Conservation (phyloP, 2,329 filamentous ascomycete genomes). For the Epichloe sibirici region DNA sequence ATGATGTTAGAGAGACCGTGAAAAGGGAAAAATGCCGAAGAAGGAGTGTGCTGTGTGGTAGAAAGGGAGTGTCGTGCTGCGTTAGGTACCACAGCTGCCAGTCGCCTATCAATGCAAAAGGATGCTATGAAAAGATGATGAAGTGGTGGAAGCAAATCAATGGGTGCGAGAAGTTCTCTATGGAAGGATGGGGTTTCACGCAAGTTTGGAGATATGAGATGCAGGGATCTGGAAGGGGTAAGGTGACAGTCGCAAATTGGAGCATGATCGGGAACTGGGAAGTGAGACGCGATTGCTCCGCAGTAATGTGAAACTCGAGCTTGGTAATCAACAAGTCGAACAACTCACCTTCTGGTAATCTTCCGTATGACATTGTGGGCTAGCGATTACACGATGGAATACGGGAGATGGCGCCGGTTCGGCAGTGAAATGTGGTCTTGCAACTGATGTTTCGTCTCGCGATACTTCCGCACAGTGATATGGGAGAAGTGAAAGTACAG, state of each 20-base stretch:
- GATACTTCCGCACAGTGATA: too few relatives aligned
- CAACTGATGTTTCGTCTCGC: neutral
- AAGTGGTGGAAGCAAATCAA: neutral
- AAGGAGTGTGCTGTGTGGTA: neutral
- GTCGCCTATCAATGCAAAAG: neutral
- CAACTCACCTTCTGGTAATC: neutral
- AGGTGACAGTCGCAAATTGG: neutral
- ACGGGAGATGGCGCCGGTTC: neutral
- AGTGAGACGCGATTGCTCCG: neutral
- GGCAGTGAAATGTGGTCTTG: neutral
- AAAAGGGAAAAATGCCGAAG: neutral
- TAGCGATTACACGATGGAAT: neutral
- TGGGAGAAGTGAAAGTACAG: too few relatives aligned
- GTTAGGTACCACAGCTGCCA: neutral
- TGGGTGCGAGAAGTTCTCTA: neutral
- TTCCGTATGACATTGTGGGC: conserved; percentile 3
- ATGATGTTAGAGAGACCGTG: neutral
- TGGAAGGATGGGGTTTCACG: neutral
- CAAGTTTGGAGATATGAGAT: neutral
- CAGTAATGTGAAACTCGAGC: neutral
- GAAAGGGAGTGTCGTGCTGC: neutral
- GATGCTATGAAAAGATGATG: neutral
- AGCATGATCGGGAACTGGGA: neutral
- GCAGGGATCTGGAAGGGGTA: neutral
- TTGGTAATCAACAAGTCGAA: neutral